Evolutionary conservation across 805 yeast genomes (phyloP).

Genomic region (Candida pseudofarinosa): DNA sequence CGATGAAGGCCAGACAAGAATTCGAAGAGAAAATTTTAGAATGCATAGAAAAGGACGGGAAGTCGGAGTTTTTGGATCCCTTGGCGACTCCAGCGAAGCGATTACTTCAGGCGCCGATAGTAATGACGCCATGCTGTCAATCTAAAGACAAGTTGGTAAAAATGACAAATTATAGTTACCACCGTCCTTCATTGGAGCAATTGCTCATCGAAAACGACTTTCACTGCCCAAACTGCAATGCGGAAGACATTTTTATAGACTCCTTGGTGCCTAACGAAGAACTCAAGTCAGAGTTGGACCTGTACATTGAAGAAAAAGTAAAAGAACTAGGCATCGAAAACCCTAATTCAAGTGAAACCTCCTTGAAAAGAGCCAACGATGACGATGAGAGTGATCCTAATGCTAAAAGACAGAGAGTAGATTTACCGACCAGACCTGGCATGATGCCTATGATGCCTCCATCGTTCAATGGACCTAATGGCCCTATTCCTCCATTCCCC

Average conservation of each 20-base stretch:
- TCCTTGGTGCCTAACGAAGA: constrained; percentile 59
- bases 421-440: constrained; percentile 14
- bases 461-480: constrained; percentile 11
- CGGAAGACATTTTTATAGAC: constrained; percentile 72
- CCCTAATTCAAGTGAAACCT: constrained; percentile 15
- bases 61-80: constrained; percentile 61
- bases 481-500: constrained; percentile 16
- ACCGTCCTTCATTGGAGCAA: constrained; percentile 35
- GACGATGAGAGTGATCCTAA: constrained; percentile 14
- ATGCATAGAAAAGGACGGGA: constrained; percentile 26
- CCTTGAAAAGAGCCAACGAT: constrained; percentile 17
- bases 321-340: constrained; percentile 33
- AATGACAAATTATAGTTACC: constrained; percentile 39
- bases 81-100: constrained; percentile 44
- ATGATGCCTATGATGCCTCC: constrained; percentile 15
- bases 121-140: constrained; percentile 78
- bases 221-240: constrained; percentile 82
- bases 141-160: constrained; percentile 52
- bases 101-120: constrained; percentile 62
- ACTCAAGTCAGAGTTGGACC: constrained; percentile 50
- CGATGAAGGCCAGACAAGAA: constrained; percentile 45
- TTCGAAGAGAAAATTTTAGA: constrained; percentile 42
- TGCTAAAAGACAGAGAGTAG: constrained; percentile 24
- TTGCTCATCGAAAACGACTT: constrained; percentile 76
- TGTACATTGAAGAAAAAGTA: constrained; percentile 40